Evolutionary conservation across 2,329 filamentous ascomycete genomes (phyloP).

Genomic region (Aphanoascus verrucosus): DNA sequence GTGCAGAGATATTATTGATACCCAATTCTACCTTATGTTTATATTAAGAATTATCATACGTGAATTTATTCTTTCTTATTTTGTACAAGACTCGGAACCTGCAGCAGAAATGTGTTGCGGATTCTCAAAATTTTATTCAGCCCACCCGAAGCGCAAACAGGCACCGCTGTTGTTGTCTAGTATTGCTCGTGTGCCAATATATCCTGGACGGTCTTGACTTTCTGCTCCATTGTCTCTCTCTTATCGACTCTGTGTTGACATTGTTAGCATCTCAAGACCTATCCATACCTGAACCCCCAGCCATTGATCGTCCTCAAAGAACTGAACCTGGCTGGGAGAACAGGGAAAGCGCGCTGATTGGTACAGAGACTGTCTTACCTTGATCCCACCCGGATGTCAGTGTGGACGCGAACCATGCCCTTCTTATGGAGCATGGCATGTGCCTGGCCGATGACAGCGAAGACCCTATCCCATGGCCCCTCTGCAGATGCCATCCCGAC

Average conservation of each 20-base stretch:
- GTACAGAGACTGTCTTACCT: slow-evolving; percentile 39
- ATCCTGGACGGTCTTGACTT: slow-evolving; percentile 54
- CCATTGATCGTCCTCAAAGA: not conserved
- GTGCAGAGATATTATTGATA: not conserved
- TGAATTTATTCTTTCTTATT: not conserved
- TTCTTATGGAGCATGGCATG: slow-evolving; percentile 65
- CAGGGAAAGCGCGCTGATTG: not conserved
- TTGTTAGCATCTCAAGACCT: not conserved
- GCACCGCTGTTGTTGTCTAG: not conserved
- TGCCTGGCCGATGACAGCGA: slow-evolving; percentile 74
- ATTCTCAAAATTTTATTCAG: not conserved
- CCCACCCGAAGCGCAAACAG: not conserved
- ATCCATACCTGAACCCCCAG: not conserved
- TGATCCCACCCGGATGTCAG: slow-evolving; percentile 74
- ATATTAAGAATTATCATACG: not conserved
- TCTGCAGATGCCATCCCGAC: slow-evolving; percentile 43
- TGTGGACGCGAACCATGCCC: slow-evolving; percentile 75
- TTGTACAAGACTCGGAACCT: not conserved
- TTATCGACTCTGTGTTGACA: slow-evolving; percentile 60
- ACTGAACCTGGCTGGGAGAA: not conserved
- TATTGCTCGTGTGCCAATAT: slow-evolving; percentile 33
- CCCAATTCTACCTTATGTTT: not conserved
- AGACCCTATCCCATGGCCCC: slow-evolving; percentile 81
- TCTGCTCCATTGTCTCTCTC: slow-evolving; percentile 68
- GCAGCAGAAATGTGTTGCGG: too few relatives aligned